A percentile compares a stretch with the other conserved stretches of the same genome.
Conservation (phyloP, 2,329 filamentous ascomycete genomes). For the Calonectria ilicicola region DNA sequence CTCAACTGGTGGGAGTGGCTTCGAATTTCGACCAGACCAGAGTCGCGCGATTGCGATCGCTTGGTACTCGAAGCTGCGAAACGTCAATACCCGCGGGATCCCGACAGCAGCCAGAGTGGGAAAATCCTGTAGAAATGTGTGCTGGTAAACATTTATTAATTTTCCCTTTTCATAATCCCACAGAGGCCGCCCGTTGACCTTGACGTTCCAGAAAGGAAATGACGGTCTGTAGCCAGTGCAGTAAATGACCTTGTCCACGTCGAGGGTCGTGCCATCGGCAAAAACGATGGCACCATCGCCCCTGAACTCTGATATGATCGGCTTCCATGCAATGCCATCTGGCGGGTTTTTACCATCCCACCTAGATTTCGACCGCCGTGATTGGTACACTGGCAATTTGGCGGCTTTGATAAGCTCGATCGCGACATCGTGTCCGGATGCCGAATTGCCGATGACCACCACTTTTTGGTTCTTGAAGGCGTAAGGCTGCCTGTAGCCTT, state of each 20-base stretch:
- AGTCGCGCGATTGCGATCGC: slow-evolving; percentile 64
- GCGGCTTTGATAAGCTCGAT: slow-evolving; percentile 52
- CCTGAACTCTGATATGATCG: slow-evolving; percentile 59
- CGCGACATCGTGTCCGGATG: slow-evolving; percentile 56
- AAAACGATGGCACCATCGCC: slow-evolving; percentile 58
- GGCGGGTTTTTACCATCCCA: slow-evolving; percentile 65
- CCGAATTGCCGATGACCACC: slow-evolving; percentile 57
- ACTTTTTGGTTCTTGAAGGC: slow-evolving; percentile 49
- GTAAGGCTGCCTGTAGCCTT: slow-evolving; percentile 55
- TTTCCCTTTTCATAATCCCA: slow-evolving; percentile 62
- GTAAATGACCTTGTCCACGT: slow-evolving; percentile 55
- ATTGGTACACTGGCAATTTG: slow-evolving; percentile 61
- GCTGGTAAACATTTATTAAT: slow-evolving; percentile 60
- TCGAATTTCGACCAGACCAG: slow-evolving; percentile 55
- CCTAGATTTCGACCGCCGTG: slow-evolving; percentile 58
- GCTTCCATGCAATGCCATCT: slow-evolving; percentile 64
- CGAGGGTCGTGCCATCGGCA: slow-evolving; percentile 49
- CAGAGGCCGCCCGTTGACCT: slow-evolving; percentile 57
- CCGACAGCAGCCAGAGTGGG: slow-evolving; percentile 64
- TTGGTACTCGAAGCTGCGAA: slow-evolving; percentile 68
- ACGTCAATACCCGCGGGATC: slow-evolving; percentile 63
- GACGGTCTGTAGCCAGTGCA: slow-evolving; percentile 58
- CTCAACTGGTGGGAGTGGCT: slow-evolving; percentile 50
- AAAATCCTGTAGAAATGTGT: slow-evolving; percentile 64
- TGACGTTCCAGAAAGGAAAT: slow-evolving; percentile 62